Evolutionary conservation across 2,329 filamentous ascomycete species (phyloP).

Genomic region (Ophiocordyceps polyrhachis-furcata): DNA sequence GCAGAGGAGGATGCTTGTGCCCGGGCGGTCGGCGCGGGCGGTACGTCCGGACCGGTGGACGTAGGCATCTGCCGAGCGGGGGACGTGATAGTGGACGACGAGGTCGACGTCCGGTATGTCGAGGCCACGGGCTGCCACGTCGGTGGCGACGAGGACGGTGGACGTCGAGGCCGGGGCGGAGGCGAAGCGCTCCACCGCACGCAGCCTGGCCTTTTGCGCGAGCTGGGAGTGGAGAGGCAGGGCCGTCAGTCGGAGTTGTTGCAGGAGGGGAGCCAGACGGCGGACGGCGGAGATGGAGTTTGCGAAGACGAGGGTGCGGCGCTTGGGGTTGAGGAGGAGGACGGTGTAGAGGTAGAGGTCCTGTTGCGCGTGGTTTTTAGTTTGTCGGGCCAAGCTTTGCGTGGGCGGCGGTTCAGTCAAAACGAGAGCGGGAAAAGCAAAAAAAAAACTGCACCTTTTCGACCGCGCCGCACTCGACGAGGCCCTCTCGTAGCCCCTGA

Average conservation of each 20-base stretch:
- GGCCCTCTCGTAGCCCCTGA: conserved; percentile 62
- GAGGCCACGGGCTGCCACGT: conserved; percentile 82
- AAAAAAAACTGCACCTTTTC: conserved; percentile 86
- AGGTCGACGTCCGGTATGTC: conserved; percentile 83
- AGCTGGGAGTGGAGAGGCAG: conserved; percentile 80
- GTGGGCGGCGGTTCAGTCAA: no score
- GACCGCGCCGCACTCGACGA: conserved; percentile 80
- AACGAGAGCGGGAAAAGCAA: conserved; percentile 72
- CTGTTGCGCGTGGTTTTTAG: no score
- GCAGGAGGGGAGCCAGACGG: conserved; percentile 65
- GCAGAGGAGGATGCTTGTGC: conserved; percentile 75
- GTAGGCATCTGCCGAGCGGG: conserved; percentile 78
- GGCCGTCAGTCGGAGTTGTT: conserved; percentile 61
- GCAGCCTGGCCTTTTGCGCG: conserved; percentile 87
- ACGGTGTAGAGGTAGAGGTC: conserved; percentile 88
- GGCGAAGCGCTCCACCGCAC: conserved; percentile 79
- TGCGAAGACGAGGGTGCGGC: conserved; percentile 76
- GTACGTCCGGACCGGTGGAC: conserved; percentile 92
- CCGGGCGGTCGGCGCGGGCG: conserved; percentile 60
- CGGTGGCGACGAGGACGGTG: conserved; percentile 69
- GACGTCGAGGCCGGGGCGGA: conserved; percentile 27
- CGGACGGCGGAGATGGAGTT: conserved; percentile 91
- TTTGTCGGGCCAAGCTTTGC: no score
- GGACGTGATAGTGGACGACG: conserved; percentile 89
- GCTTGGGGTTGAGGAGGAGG: conserved; percentile 62